Conservation (phyloP, 1,139 yeast species). For the Blastobotrys raffinosifermentans region DNA sequence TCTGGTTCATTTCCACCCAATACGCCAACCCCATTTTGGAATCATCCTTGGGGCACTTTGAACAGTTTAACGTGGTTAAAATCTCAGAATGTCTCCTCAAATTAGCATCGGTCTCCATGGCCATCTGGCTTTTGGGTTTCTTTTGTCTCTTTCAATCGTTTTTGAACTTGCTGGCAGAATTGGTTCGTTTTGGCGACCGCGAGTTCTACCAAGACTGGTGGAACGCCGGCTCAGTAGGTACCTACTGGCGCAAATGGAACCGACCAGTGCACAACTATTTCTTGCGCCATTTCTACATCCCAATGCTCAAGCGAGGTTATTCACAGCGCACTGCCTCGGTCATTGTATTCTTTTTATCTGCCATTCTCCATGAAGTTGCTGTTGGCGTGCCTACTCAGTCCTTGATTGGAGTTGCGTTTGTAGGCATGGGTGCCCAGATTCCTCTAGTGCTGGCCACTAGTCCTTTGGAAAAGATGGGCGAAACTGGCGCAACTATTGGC, state of each 20-base stretch:
- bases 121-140: constrained; percentile 40
- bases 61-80: constrained; percentile 22
- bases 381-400: constrained; percentile 47
- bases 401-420: constrained; percentile 41
- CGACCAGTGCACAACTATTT: constrained; percentile 59
- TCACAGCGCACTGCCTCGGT: constrained; percentile 29
- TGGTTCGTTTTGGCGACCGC: constrained; percentile 57
- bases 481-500: constrained; percentile 37
- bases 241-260: constrained; percentile 64
- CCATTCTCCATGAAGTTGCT: constrained; percentile 40
- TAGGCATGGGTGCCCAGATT: constrained; percentile 39
- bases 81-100: constrained; percentile 36
- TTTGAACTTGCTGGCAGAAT: constrained; percentile 55
- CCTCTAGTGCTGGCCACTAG: constrained; percentile 38
- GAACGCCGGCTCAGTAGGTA: constrained; percentile 63
- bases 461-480: constrained; percentile 37
- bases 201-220: constrained; percentile 74
- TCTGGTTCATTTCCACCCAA: constrained; percentile 37
- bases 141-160: constrained; percentile 40
- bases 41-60: constrained; percentile 30
- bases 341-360: constrained; percentile 38
- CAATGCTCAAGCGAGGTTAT: constrained; percentile 34
- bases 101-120: constrained; percentile 37
- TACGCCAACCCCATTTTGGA: constrained; percentile 41
- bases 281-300: constrained; percentile 53